phyloP scores from a whole-genome alignment of 257 asterid species.

The Nicotiana sylvestris region DNA sequence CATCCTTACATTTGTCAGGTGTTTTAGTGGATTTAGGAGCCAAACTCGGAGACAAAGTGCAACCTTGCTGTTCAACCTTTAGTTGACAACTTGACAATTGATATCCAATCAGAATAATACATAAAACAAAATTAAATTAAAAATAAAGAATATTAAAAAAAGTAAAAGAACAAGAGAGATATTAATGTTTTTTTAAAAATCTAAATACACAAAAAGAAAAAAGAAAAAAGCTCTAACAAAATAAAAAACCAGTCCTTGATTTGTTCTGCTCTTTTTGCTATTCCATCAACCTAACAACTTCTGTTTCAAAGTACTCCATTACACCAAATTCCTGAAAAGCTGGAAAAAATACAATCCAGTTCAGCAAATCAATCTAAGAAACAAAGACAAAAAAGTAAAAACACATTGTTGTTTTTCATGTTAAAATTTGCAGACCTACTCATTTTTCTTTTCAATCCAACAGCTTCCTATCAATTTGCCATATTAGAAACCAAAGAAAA shows the following conservation, averaged over 20 bases:
- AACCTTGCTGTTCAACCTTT: slow-evolving; percentile 32
- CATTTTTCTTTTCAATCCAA: background rate
- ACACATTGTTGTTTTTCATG: slow-evolving; percentile 7
- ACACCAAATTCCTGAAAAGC: slow-evolving; percentile 16
- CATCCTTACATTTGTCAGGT: slow-evolving; percentile 73
- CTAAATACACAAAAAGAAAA: slow-evolving; percentile 3
- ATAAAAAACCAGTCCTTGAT: slow-evolving; percentile 13
- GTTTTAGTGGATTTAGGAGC: slow-evolving; percentile 52
- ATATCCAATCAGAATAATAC: slow-evolving; percentile 2
- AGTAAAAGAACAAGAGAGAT: background rate
- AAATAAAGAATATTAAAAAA: slow-evolving; percentile 1
- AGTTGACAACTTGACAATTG: slow-evolving; percentile 24
- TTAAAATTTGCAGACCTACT: background rate
- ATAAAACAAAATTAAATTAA: background rate
- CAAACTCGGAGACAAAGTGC: slow-evolving; percentile 43
- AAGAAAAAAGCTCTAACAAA: slow-evolving; percentile 12
- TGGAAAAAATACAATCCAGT: slow-evolving; percentile 15
- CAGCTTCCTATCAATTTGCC: background rate
- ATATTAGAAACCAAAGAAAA: background rate
- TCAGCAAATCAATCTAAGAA: slow-evolving; percentile 18
- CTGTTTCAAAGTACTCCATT: slow-evolving; percentile 14
- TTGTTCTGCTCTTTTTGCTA: slow-evolving; percentile 20
- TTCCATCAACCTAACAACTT: slow-evolving; percentile 33
- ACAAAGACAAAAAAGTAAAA: slow-evolving; percentile 12
- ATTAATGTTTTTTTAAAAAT: background rate